These are phyloP conservation scores for Penicillium waksmanii DNA, from an alignment of 495 filamentous ascomycete species.

Conservation along the genomic window DNA sequence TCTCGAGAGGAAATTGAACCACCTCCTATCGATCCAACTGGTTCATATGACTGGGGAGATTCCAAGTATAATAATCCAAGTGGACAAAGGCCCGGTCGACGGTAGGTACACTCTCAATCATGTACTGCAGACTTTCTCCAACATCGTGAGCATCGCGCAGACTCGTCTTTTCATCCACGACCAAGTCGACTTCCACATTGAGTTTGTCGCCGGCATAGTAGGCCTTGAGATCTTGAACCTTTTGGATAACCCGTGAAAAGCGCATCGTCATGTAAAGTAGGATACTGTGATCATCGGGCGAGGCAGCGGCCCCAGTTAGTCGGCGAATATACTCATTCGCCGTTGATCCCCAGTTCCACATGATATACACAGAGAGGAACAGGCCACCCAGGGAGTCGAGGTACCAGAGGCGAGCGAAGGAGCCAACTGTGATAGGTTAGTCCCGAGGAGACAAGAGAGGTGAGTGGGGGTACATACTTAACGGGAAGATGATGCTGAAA, in stretches of 20 bases:
- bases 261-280: constrained; percentile 92
- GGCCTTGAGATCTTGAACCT: constrained; percentile 85
- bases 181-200: constrained; percentile 82
- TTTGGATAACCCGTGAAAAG: constrained; percentile 84
- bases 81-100: constrained; percentile 76
- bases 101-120: constrained; percentile 82
- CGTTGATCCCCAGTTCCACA: constrained; percentile 81
- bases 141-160: constrained; percentile 88
- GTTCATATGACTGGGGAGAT: constrained; percentile 84
- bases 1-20: no score
- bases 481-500: constrained; percentile 73
- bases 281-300: constrained; percentile 79
- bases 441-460: neutral
- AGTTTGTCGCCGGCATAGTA: constrained; percentile 91
- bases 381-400: constrained; percentile 85
- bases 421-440: constrained; percentile 60
- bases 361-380: constrained; percentile 78
- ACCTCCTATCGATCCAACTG: constrained; percentile 45
- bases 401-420: constrained; percentile 79
- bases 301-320: constrained; percentile 79
- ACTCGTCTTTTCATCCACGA: constrained; percentile 77
- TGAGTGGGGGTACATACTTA: constrained; percentile 22
- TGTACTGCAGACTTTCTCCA: constrained; percentile 87
- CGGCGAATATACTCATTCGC: constrained; percentile 79
- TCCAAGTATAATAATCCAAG: constrained; percentile 79